Percentiles rank a stretch among this genome's conserved stretches.
phyloP scores from a whole-genome alignment of 148 eudicot species.

The Persicaria maculosa region DNA sequence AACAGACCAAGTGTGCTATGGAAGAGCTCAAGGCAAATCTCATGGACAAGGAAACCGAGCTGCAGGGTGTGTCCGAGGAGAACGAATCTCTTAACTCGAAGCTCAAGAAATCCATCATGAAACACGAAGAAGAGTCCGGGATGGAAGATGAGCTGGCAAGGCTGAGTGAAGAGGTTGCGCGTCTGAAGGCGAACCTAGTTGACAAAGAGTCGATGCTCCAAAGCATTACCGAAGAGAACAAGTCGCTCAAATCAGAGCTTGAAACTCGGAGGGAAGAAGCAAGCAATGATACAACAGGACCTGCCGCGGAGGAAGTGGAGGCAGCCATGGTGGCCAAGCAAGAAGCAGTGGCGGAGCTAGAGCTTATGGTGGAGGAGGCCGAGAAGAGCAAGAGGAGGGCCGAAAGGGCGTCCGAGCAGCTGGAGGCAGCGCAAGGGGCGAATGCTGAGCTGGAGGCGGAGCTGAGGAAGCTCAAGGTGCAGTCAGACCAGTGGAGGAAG shows the following conservation, averaged over 20 bases:
- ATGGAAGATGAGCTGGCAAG: constrained; percentile 35
- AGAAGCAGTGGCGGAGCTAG: constrained; percentile 52
- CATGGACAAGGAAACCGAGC: constrained; percentile 84
- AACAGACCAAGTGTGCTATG: constrained; percentile 37
- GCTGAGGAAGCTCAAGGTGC: constrained; percentile 73
- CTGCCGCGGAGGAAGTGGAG: constrained; percentile 26
- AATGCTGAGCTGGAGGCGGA: constrained; percentile 71
- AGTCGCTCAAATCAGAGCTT: constrained; percentile 41
- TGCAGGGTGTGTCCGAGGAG: constrained; percentile 68
- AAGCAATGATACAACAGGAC: constrained; percentile 15
- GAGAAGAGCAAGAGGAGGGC: constrained; percentile 50
- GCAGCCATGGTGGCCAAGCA: constrained; percentile 44
- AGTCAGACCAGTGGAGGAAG: constrained; percentile 88
- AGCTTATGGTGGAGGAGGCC: constrained; percentile 38
- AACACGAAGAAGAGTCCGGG: constrained; percentile 33
- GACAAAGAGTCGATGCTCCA: constrained; percentile 54
- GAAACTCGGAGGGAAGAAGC: constrained; percentile 32
- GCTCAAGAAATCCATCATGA: constrained; percentile 28
- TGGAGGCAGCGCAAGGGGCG: constrained; percentile 50
- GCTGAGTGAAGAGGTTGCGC: constrained; percentile 27
- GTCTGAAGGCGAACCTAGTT: constrained; percentile 39
- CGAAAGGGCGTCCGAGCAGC: constrained; percentile 48
- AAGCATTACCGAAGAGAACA: constrained; percentile 44
- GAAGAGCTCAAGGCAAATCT: constrained; percentile 63
- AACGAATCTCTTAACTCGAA: constrained; percentile 41